These are phyloP conservation scores for Lepidium didymum DNA, from an alignment of 345 rosid genomes.

Conservation along the genomic window DNA sequence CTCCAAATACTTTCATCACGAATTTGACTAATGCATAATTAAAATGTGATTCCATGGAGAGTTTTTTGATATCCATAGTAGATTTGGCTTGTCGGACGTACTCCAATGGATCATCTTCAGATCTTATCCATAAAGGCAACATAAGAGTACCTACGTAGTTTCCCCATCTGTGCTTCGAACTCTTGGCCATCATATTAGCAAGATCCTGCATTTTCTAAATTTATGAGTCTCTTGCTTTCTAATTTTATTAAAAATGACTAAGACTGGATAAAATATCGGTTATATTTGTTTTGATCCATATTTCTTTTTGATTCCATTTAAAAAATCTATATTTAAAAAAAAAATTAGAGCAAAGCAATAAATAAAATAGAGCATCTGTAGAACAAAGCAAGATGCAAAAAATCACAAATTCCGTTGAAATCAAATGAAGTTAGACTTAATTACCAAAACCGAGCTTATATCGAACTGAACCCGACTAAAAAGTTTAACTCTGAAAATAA, in stretches of 20 bases:
- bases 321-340: no score
- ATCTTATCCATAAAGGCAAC: conserved; percentile 36
- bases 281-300: no score
- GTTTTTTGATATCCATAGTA: conserved; percentile 40
- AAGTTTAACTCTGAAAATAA: no score
- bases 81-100: conserved; percentile 40
- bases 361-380: no score
- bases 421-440: no score
- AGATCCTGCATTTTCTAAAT: conserved; percentile 22
- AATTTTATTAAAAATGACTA: not conserved
- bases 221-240: not conserved
- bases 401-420: no score
- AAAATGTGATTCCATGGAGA: conserved; percentile 35
- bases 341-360: no score
- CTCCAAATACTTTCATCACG: conserved; percentile 30
- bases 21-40: conserved; percentile 4
- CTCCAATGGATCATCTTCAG: conserved; percentile 38
- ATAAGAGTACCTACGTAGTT: conserved; percentile 39
- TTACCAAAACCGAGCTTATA: no score
- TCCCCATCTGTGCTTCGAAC: conserved; percentile 39
- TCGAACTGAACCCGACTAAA: no score
- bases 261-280: no score
- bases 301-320: no score
- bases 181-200: conserved; percentile 41
- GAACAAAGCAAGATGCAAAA: no score